These are phyloP conservation scores for Rostrohypoxylon terebratum DNA, from an alignment of 495 filamentous ascomycete genomes.

Conservation along the genomic window DNA sequence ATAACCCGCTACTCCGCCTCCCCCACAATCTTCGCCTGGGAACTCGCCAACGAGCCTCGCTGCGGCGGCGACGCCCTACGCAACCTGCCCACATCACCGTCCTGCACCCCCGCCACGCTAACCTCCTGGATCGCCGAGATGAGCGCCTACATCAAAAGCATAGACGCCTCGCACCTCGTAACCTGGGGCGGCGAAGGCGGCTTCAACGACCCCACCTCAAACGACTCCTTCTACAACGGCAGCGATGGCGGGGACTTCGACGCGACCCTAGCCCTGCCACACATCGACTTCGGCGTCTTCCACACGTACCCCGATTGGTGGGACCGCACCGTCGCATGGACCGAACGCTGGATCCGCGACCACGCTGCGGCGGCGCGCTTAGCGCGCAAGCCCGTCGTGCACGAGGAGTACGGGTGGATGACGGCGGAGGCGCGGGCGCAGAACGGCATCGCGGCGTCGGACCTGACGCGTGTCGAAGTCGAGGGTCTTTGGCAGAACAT, in stretches of 20 bases:
- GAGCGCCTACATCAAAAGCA: slow-evolving; percentile 70
- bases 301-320: slow-evolving; percentile 69
- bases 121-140: slow-evolving; percentile 71
- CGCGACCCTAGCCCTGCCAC: slow-evolving; percentile 61
- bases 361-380: slow-evolving; percentile 66
- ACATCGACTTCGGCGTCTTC: slow-evolving; percentile 72
- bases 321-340: slow-evolving; percentile 57
- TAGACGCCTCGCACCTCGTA: slow-evolving; percentile 76
- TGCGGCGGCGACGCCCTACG: slow-evolving; percentile 63
- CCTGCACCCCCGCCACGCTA: slow-evolving; percentile 67
- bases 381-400: slow-evolving; percentile 70
- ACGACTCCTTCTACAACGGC: slow-evolving; percentile 56
- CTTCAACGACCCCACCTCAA: slow-evolving; percentile 19
- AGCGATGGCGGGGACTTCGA: slow-evolving; percentile 71
- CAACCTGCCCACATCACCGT: slow-evolving; percentile 46
- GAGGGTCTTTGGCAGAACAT: slow-evolving; percentile 67
- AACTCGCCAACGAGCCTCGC: slow-evolving; percentile 76
- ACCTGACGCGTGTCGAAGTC: slow-evolving; percentile 53
- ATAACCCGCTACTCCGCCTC: slow-evolving; percentile 69
- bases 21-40: slow-evolving; percentile 75
- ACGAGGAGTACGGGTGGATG: slow-evolving; percentile 66
- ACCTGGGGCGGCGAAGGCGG: slow-evolving; percentile 71
- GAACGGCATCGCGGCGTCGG: slow-evolving; percentile 34
- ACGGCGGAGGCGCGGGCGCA: slow-evolving; percentile 33
- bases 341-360: slow-evolving; percentile 65